Base-by-base conservation (phyloP, 768 basidiomycete genomes). In the Tulasnella sp. region DNA sequence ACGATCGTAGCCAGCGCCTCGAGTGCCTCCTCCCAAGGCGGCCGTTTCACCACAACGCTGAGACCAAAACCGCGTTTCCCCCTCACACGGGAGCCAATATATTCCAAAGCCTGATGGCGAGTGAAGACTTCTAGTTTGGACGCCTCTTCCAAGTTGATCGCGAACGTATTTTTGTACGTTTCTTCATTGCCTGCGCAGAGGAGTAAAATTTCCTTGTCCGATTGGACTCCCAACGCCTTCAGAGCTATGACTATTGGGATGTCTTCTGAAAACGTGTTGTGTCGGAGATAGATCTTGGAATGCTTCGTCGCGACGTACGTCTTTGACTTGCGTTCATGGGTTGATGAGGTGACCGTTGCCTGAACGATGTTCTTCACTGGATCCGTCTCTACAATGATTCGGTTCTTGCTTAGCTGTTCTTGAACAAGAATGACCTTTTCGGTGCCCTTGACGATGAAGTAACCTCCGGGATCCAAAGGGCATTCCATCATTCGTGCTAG, bases 351-450 rank as follows among this genome's bases (percentile, higher is more conserved):
- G 70, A 93, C 96, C 3, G 90, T 92, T 2, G 94, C 91, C 67
- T 90, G 90, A 0, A 96, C 92, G 36, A 84, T 73, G 4, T 87
- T 88, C 69, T 98, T 97, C 39, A 82, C 82, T 19, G 77, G 71
- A 69, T 98, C 96, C 5, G 84, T 86, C 73, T 98, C 96, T 60
- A 99, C 96, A 63, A 99, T 97, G 67, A 99, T 99, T 39, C 96
- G 80, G 69, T 99, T 98, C 76, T 98, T 98, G 76, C 89, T 93
- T 66, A 98, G 71, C 71, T 99, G 96, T 68, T 98, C 96, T 69
- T 99, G 96, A 6, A 99, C 94, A 61, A 99, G 75, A 63, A 99
- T 99, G 64, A 99, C 96, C 72, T 98, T 99, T 71, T 99, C 94
- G 40, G 94, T 99, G 35, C 94, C 94, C 70, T 93, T 97, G 50